Percentiles rank a stretch among this genome's conserved stretches.
Evolutionary conservation across 2,329 filamentous ascomycete genomes (phyloP).

Genomic region (Moelleriella libera): DNA sequence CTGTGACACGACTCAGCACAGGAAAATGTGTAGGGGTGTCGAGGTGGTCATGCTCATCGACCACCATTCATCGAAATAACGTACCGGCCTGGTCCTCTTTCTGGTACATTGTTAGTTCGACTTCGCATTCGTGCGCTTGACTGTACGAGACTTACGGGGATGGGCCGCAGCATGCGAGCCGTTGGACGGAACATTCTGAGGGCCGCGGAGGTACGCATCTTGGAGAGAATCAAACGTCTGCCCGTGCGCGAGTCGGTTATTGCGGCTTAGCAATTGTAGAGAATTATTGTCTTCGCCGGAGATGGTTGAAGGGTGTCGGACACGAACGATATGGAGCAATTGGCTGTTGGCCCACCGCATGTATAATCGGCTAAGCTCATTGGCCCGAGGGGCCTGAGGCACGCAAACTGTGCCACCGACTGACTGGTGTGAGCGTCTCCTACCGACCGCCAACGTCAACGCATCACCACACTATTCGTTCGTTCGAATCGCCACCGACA

Average conservation of each 20-base stretch:
- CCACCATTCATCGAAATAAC: constrained; percentile 16
- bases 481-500: not conserved
- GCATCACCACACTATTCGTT: not conserved
- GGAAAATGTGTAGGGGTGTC: too few species aligned
- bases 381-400: constrained; percentile 24
- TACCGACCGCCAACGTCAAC: constrained; percentile 15
- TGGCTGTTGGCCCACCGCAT: constrained; percentile 16
- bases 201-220: constrained; percentile 52
- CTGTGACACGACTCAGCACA: constrained; percentile 28
- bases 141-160: constrained; percentile 46
- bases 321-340: constrained; percentile 18
- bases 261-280: constrained; percentile 7
- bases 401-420: constrained; percentile 16
- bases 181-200: constrained; percentile 55
- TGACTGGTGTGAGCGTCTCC: constrained; percentile 24
- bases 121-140: constrained; percentile 4
- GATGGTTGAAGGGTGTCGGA: constrained; percentile 17
- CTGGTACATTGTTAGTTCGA: constrained; percentile 24
- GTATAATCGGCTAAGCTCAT: constrained; percentile 20
- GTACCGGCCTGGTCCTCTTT: constrained; percentile 55
- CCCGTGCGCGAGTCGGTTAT: constrained; percentile 9
- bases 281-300: constrained; percentile 13
- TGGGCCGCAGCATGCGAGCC: constrained; percentile 51
- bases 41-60: too few species aligned
- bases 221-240: constrained; percentile 10